Evolutionary conservation across 257 asterid species (phyloP).

Genomic region (Solanum pennellii): DNA sequence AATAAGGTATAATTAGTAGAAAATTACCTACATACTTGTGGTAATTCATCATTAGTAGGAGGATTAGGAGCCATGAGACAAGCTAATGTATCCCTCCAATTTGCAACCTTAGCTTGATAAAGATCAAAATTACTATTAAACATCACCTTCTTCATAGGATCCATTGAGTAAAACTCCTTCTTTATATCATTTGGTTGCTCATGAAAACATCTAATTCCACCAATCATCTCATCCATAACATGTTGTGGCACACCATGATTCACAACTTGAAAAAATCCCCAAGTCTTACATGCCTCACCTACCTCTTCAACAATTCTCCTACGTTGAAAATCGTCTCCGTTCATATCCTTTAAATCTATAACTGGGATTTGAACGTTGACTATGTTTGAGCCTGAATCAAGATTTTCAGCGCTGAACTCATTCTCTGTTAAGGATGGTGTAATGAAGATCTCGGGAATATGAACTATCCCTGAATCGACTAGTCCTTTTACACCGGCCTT

Average conservation of each 20-base stretch:
- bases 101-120: neutral
- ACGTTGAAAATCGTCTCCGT: neutral
- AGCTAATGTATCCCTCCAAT: constrained; percentile 7
- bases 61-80: constrained; percentile 6
- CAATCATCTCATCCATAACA: constrained; percentile 6
- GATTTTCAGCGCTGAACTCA: neutral
- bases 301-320: neutral
- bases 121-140: constrained; percentile 8
- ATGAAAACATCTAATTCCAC: neutral
- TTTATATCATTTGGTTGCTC: neutral
- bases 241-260: constrained; percentile 3
- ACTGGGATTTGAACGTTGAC: neutral
- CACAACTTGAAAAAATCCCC: constrained; percentile 12
- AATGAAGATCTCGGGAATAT: neutral
- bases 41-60: neutral
- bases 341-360: neutral
- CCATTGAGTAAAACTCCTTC: neutral
- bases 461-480: neutral
- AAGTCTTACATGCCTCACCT: neutral
- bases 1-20: neutral
- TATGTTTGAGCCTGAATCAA: rapidly evolving
- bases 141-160: neutral
- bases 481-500: constrained; percentile 8
- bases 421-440: neutral
- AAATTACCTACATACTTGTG: neutral